These are phyloP conservation scores for Myxozyma lipomycoides DNA, from an alignment of 805 yeast genomes.

Conservation along the genomic window DNA sequence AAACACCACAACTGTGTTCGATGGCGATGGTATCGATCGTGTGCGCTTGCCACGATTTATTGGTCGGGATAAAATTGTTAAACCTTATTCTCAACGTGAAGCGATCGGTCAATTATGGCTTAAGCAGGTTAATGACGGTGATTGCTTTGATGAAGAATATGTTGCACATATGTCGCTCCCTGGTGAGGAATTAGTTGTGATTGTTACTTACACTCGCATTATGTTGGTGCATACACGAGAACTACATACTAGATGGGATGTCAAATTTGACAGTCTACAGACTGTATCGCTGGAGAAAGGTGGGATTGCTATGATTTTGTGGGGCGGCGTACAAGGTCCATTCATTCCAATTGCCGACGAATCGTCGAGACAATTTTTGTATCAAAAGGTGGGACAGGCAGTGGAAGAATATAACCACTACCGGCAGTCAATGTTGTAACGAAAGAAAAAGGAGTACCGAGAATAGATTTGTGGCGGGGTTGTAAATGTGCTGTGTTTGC, in stretches of 20 bases:
- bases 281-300: constrained; percentile 72
- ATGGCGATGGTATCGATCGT: constrained; percentile 68
- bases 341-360: constrained; percentile 78
- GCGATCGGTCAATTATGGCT: constrained; percentile 95
- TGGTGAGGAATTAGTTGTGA: constrained; percentile 71
- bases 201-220: constrained; percentile 70
- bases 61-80: constrained; percentile 64
- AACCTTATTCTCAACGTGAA: constrained; percentile 72
- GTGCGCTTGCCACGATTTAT: constrained; percentile 80
- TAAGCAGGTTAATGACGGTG: constrained; percentile 77
- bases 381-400: constrained; percentile 70
- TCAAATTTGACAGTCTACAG: constrained; percentile 59
- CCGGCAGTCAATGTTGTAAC: constrained; percentile 22
- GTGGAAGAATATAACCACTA: constrained; percentile 64
- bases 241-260: constrained; percentile 66
- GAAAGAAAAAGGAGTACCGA: background rate
- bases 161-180: constrained; percentile 81
- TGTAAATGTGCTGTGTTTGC: no score
- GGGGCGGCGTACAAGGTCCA: constrained; percentile 54
- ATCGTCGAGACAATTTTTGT: constrained; percentile 59
- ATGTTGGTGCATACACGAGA: constrained; percentile 61
- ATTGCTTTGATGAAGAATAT: constrained; percentile 65
- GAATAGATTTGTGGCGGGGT: no score
- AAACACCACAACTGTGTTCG: constrained; percentile 87
- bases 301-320: constrained; percentile 67